Evolutionary conservation across 805 yeast genomes (phyloP), one percentile per base, ranked within the genome.

Genomic region (Cyberlindnera subsufficiens): DNA sequence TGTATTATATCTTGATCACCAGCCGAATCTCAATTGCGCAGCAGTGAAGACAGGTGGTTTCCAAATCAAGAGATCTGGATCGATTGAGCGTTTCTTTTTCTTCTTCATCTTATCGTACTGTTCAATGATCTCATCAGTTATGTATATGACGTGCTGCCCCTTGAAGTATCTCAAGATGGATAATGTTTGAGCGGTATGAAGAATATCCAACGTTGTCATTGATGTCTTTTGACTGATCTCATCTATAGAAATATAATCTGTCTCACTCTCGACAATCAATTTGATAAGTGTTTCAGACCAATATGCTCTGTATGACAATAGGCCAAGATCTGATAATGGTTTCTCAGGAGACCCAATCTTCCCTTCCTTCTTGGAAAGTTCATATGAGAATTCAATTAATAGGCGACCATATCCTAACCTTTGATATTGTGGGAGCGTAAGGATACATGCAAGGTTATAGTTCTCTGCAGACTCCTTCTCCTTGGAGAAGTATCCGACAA

Each of bases 341-440:
- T 93, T 93, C 65, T 93, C 99, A 0, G 99, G 99, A 0, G 96
- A 88, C 1, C 99, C 99, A 4, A 81, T 78, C 61, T 93, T 93
- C 40, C 83, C 80, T 58, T 93, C 99, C 40, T 80, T 83, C 56
- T 83, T 82, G 3, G 96, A 85, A 35, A 93, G 68, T 68, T 86
- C 95, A 61, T 93, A 93, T 4, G 96, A 87, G 60, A 93, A 91
- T 56, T 91, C 96, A 54, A 93, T 93, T 49, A 93, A 71, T 32
- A 93, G 69, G 53, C 90, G 82, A 48, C 99, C 99, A 62, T 78
- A 93, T 1, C 99, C 99, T 66, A 77, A 86, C 56, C 96, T 77
- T 64, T 93, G 99, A 66, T 91, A 93, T 58, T 93, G 96, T 3
- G 99, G 99, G 41, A 93, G 66, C 0, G 98, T 90, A 53, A 93